Evolutionary conservation across 495 filamentous ascomycete species (phyloP).

Genomic region (Daldinia grandis): DNA sequence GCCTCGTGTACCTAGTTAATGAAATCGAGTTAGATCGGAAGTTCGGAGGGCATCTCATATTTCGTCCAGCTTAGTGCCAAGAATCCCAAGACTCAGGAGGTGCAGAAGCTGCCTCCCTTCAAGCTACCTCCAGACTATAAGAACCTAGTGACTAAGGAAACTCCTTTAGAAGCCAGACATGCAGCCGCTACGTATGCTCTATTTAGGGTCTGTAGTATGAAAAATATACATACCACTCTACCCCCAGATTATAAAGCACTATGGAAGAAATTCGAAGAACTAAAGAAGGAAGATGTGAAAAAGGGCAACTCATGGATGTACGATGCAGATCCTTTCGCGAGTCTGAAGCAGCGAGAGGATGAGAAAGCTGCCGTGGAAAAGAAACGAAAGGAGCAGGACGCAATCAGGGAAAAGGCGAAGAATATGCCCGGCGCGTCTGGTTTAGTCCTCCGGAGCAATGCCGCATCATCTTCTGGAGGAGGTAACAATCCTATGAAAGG

Average conservation of each 20-base stretch:
- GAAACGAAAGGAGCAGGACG: slow-evolving; percentile 70
- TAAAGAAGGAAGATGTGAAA: slow-evolving; percentile 79
- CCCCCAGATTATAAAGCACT: slow-evolving; percentile 87
- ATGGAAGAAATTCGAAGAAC: slow-evolving; percentile 85
- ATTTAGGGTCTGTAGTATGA: slow-evolving; percentile 91
- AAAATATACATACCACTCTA: slow-evolving; percentile 90
- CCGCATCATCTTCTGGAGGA: slow-evolving; percentile 34
- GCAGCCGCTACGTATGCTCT: slow-evolving; percentile 90
- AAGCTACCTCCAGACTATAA: slow-evolving; percentile 77
- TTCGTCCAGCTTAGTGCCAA: slow-evolving; percentile 78
- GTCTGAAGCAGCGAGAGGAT: slow-evolving; percentile 78
- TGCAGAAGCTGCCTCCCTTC: slow-evolving; percentile 77
- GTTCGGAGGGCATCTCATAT: slow-evolving; percentile 72
- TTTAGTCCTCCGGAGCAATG: slow-evolving; percentile 50
- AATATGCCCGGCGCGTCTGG: slow-evolving; percentile 58
- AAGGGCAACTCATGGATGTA: slow-evolving; percentile 90
- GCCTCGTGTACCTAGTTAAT: slow-evolving; percentile 41
- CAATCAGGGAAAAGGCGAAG: slow-evolving; percentile 67
- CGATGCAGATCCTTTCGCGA: slow-evolving; percentile 90
- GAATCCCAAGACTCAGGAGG: slow-evolving; percentile 84
- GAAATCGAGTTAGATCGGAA: slow-evolving; percentile 37
- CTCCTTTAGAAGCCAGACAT: slow-evolving; percentile 87
- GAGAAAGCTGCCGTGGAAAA: slow-evolving; percentile 75
- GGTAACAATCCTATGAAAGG: slow-evolving; percentile 64
- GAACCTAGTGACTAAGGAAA: slow-evolving; percentile 72